phyloP scores from a whole-genome alignment of 2,329 filamentous ascomycete species.

The Aureobasidium musti region DNA sequence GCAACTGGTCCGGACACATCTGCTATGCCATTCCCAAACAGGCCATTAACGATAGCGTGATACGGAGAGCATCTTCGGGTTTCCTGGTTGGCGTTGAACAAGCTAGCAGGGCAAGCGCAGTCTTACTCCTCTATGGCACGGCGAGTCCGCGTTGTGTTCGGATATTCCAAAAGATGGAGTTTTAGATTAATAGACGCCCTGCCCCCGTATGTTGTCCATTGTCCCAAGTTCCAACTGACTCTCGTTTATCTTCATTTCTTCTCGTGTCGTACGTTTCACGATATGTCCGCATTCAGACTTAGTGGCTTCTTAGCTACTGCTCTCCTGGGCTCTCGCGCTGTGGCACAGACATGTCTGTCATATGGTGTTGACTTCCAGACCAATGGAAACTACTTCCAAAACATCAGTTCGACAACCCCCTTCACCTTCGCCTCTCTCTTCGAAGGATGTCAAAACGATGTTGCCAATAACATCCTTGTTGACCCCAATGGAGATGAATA shows the following conservation, averaged over 20 bases:
- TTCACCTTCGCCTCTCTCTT: conserved; percentile 52
- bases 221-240: not conserved
- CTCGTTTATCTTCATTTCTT: conserved; percentile 6
- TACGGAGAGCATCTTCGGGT: conserved; percentile 4
- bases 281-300: conserved; percentile 16
- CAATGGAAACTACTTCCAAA: conserved; percentile 51
- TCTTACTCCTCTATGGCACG: not conserved
- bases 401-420: conserved; percentile 44
- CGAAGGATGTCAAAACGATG: conserved; percentile 43
- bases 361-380: conserved; percentile 48
- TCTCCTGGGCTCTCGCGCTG: conserved; percentile 12
- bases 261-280: not conserved
- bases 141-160: not conserved
- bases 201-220: not conserved
- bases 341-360: conserved; percentile 34
- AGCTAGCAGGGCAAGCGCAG: conserved; percentile 9
- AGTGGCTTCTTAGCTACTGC: conserved; percentile 15
- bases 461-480: conserved; percentile 48
- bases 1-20: not conserved
- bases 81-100: not conserved
- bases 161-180: not conserved
- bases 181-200: conserved; percentile 14
- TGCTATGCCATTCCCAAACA: not conserved
- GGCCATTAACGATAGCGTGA: conserved; percentile 9
- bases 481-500: conserved; percentile 46